Conservation (phyloP, 73 alveolate species). For the Uronychia setigera region DNA sequence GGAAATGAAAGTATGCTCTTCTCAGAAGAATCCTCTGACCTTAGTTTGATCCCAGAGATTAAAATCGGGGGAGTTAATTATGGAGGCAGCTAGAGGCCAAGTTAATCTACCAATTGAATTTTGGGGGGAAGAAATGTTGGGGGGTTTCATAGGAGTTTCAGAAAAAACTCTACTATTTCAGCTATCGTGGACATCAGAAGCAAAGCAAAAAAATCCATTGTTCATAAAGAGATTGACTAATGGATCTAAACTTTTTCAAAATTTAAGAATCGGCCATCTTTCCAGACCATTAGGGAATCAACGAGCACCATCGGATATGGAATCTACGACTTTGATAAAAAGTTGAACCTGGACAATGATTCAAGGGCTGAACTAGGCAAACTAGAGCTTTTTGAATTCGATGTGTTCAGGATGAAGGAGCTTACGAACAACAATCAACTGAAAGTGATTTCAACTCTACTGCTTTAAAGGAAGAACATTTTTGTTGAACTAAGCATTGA, state of each 20-base stretch:
- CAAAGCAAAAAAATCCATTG: neutral
- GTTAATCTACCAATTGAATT: too few relatives aligned
- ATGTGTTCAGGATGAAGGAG: constrained; percentile 21
- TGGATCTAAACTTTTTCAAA: neutral
- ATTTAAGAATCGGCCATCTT: neutral
- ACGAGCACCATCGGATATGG: constrained; percentile 1
- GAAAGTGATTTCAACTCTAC: neutral
- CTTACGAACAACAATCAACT: neutral
- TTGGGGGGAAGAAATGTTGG: neutral
- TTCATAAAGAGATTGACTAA: neutral
- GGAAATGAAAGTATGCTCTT: neutral
- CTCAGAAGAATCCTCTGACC: neutral
- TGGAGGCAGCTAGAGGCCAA: too few relatives aligned
- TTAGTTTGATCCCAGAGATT: neutral
- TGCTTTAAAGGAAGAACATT: constrained; percentile 2
- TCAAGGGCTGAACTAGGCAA: neutral
- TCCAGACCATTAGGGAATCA: neutral
- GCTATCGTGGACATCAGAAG: neutral
- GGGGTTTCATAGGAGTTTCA: neutral
- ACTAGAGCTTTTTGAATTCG: constrained; percentile 9
- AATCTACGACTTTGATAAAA: neutral
- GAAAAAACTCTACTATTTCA: neutral
- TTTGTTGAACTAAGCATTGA: neutral
- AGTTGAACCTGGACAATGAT: neutral
- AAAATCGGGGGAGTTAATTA: too few relatives aligned